phyloP scores from a whole-genome alignment of 2,329 filamentous ascomycete species.

The Ciborinia camelliae region DNA sequence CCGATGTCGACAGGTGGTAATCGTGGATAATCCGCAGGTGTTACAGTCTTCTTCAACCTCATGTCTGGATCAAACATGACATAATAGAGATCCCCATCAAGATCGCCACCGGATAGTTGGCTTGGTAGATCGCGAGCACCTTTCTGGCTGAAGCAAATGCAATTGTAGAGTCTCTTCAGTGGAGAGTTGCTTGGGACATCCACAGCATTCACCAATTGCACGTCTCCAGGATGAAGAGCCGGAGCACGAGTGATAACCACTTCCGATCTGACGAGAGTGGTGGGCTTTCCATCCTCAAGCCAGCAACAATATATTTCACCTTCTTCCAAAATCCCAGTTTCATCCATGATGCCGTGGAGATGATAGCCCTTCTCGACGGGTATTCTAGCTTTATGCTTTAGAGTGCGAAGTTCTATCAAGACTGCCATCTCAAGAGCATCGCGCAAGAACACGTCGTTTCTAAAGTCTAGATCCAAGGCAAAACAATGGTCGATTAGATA shows the following conservation, averaged over 20 bases:
- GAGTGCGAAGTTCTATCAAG: constrained; percentile 64
- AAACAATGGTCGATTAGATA: constrained; percentile 59
- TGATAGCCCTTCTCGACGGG: constrained; percentile 68
- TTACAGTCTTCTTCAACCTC: constrained; percentile 43
- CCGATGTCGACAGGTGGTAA: constrained; percentile 56
- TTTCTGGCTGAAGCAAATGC: constrained; percentile 71
- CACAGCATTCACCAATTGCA: constrained; percentile 63
- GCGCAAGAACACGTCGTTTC: constrained; percentile 66
- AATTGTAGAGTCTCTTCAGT: constrained; percentile 62
- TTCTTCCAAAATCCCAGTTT: constrained; percentile 65
- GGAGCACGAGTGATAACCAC: constrained; percentile 72
- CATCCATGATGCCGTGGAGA: constrained; percentile 80
- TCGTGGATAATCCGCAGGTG: constrained; percentile 67
- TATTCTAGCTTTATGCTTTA: constrained; percentile 79
- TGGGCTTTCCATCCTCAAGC: constrained; percentile 35
- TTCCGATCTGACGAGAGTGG: constrained; percentile 26
- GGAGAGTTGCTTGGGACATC: constrained; percentile 59
- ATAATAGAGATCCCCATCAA: constrained; percentile 81
- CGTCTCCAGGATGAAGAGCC: constrained; percentile 76
- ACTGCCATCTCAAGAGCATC: constrained; percentile 66
- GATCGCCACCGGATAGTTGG: constrained; percentile 74
- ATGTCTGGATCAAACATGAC: constrained; percentile 67
- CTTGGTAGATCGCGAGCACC: constrained; percentile 74
- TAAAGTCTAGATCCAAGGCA: constrained; percentile 60
- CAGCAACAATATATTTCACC: constrained; percentile 66